Conservation (phyloP, 2,329 filamentous ascomycete genomes). For the Colletotrichum lentis region DNA sequence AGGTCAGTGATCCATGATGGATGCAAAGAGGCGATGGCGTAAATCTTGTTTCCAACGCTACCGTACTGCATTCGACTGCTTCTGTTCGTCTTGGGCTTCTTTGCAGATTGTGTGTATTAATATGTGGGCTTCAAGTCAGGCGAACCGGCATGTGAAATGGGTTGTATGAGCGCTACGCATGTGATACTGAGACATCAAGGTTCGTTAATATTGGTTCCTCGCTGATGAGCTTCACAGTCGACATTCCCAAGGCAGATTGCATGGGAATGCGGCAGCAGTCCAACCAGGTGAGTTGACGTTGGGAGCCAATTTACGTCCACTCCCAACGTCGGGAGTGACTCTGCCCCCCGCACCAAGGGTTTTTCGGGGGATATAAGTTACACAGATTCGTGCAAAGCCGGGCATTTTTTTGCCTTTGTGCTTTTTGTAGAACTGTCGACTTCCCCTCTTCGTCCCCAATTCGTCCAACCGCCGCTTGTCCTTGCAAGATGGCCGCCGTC, state of each 20-base stretch:
- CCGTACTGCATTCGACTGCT: background rate
- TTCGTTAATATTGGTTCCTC: background rate
- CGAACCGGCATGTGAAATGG: background rate
- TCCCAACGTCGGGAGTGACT: too few species aligned
- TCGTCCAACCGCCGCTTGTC: background rate
- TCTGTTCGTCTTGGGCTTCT: background rate
- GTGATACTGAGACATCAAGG: conserved; percentile 11
- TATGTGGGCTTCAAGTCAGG: background rate
- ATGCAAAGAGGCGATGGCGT: background rate
- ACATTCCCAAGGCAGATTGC: background rate
- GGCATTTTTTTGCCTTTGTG: background rate
- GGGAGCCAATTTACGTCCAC: too few species aligned
- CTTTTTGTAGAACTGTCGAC: rapidly evolving
- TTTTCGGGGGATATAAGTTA: background rate
- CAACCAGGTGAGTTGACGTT: too few species aligned
- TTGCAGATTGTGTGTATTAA: background rate
- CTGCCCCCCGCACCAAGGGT: too few species aligned
- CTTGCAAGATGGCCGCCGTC: background rate
- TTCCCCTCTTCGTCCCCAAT: too few species aligned
- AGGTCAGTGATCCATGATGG: background rate
- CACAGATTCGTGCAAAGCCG: background rate
- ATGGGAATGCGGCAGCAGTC: background rate
- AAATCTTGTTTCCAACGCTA: background rate
- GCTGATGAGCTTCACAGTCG: too few species aligned
- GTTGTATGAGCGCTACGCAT: background rate